Percentiles rank a stretch among this genome's conserved stretches.
Evolutionary conservation across 345 rosid species (phyloP).

Genomic region (Gossypioides kirkii): DNA sequence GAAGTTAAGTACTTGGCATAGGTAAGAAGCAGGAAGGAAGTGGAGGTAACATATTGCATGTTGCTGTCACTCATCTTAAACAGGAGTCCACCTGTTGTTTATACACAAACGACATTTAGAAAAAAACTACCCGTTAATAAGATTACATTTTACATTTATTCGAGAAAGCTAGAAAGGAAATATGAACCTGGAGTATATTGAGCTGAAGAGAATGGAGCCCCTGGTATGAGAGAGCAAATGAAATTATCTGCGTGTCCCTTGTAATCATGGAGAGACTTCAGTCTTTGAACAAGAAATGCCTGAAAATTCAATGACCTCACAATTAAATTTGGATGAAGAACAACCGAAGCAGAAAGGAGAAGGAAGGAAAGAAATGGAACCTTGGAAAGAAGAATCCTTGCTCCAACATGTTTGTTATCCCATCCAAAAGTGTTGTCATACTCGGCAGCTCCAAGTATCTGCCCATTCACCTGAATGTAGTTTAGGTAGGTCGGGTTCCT

Average conservation of each 20-base stretch:
- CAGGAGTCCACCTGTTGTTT: conserved; percentile 58
- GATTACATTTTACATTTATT: not conserved
- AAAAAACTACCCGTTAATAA: conserved; percentile 24
- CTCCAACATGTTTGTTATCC: conserved; percentile 96
- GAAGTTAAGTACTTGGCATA: conserved; percentile 63
- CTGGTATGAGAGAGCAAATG: conserved; percentile 87
- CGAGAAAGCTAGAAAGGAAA: not conserved
- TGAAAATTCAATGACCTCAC: conserved; percentile 14
- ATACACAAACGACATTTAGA: not conserved
- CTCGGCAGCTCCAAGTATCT: conserved; percentile 74
- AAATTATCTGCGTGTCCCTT: conserved; percentile 95
- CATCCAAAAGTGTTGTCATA: conserved; percentile 87
- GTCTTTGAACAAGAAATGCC: conserved; percentile 77
- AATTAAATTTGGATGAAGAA: not conserved
- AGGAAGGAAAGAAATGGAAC: conserved; percentile 22
- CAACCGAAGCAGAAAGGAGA: not conserved
- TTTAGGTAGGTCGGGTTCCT: conserved; percentile 51
- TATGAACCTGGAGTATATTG: conserved; percentile 76
- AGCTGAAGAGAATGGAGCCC: conserved; percentile 71
- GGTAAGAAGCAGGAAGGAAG: conserved; percentile 55
- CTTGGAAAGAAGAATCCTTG: conserved; percentile 89
- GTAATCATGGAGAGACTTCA: conserved; percentile 77
- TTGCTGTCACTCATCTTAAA: conserved; percentile 64
- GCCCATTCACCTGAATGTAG: conserved; percentile 81
- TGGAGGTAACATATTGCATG: conserved; percentile 67